Conservation (phyloP, 1,284 basidiomycete species). For the Volvariella volvacea region DNA sequence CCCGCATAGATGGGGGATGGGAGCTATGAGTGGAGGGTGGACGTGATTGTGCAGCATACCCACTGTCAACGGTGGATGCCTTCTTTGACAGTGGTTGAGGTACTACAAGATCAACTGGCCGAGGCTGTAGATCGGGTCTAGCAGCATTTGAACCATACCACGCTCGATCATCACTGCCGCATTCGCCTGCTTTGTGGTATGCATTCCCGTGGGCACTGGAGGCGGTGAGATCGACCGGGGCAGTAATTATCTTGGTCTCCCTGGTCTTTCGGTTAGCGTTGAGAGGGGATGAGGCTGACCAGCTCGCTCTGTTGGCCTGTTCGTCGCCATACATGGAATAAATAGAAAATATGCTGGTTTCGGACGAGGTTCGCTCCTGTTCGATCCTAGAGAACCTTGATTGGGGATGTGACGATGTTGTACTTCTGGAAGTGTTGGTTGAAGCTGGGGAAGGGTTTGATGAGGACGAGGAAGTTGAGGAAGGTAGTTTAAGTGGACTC, state of each 20-base stretch:
- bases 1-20: neutral
- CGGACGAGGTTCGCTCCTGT: slow-evolving; percentile 30
- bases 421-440: slow-evolving; percentile 9
- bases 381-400: slow-evolving; percentile 12
- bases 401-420: slow-evolving; percentile 13
- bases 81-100: slow-evolving; percentile 8
- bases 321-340: slow-evolving; percentile 73
- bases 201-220: slow-evolving; percentile 20
- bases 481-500: slow-evolving; percentile 24
- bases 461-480: slow-evolving; percentile 10
- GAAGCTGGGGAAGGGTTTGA: slow-evolving; percentile 9
- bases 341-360: slow-evolving; percentile 69
- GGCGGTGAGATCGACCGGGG: slow-evolving; percentile 23
- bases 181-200: slow-evolving; percentile 15
- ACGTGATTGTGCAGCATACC: slow-evolving; percentile 3
- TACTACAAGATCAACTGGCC: slow-evolving; percentile 10
- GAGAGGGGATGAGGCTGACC: slow-evolving; percentile 18
- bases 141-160: slow-evolving; percentile 21
- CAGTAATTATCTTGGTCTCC: slow-evolving; percentile 14
- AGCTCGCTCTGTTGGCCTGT: slow-evolving; percentile 25
- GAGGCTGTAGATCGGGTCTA: slow-evolving; percentile 10
- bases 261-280: slow-evolving; percentile 20
- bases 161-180: slow-evolving; percentile 23
- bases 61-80: neutral
- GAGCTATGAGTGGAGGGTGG: slow-evolving; percentile 5